Conservation (phyloP, 1,284 basidiomycete species). For the Ceratobasidium sp. region DNA sequence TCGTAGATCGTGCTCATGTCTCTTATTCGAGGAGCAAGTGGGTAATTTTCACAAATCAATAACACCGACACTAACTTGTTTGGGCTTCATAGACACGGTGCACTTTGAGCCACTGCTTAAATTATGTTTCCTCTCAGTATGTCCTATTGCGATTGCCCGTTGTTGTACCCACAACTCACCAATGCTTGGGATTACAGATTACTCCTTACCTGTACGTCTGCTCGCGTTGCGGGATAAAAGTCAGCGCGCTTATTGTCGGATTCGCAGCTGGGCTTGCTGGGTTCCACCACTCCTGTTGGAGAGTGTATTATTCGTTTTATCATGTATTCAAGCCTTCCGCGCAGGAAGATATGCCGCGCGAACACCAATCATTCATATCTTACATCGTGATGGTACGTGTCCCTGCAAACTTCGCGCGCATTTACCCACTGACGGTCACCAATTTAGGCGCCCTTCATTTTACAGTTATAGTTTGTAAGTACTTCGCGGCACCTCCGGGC, state of each 20-base stretch:
- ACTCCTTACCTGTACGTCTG: constrained; percentile 16
- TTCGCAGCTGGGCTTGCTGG: constrained; percentile 38
- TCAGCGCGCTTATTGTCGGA: neutral
- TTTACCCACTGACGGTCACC: neutral
- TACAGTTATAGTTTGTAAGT: constrained; percentile 30
- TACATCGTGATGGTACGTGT: constrained; percentile 44
- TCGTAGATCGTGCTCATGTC: constrained; percentile 1
- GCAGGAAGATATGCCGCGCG: constrained; percentile 6
- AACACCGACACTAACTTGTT: neutral
- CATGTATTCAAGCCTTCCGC: constrained; percentile 33
- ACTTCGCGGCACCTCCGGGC: neutral
- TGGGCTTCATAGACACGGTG: constrained; percentile 4
- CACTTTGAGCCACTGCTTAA: constrained; percentile 39
- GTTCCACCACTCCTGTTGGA: constrained; percentile 41
- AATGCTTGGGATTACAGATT: constrained; percentile 4
- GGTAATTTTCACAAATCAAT: constrained; percentile 5
- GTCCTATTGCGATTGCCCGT: neutral
- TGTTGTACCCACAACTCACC: neutral
- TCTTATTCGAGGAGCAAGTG: constrained; percentile 3
- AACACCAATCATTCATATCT: constrained; percentile 26
- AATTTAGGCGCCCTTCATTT: constrained; percentile 42
- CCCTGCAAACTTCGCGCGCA: neutral
- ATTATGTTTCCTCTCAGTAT: constrained; percentile 33
- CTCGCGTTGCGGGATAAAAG: too few species aligned
- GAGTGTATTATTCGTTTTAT: constrained; percentile 35